Evolutionary conservation across 352 stramenopile species (phyloP).

Genomic region (Aphanomyces invadans): DNA sequence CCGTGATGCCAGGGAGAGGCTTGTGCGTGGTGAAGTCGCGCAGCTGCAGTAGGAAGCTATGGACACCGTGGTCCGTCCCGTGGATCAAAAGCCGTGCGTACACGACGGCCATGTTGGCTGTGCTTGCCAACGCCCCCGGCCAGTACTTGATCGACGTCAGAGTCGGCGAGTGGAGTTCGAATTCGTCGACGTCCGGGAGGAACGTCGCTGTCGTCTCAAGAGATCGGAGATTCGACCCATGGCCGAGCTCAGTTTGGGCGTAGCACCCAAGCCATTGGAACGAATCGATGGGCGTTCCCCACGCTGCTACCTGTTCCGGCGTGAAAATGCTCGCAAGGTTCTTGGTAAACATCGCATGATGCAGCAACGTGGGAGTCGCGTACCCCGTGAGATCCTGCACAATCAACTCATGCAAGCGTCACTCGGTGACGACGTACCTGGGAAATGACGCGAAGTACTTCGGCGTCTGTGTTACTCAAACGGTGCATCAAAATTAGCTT

Average conservation of each 20-base stretch:
- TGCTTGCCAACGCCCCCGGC: constrained; percentile 71
- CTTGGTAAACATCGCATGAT: constrained; percentile 11
- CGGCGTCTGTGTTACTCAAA: constrained; percentile 1
- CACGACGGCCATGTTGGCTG: constrained; percentile 91
- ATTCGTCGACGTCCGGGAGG: constrained; percentile 79
- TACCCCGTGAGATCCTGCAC: constrained; percentile 19
- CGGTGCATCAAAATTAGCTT: constrained; percentile 6
- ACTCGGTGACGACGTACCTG: not conserved
- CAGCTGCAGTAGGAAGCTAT: constrained; percentile 94
- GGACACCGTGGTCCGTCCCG: constrained; percentile 80
- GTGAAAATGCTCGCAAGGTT: constrained; percentile 12
- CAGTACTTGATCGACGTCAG: constrained; percentile 95
- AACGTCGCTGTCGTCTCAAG: constrained; percentile 96
- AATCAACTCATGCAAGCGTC: not conserved
- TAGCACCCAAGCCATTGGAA: constrained; percentile 53
- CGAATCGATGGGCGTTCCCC: not conserved
- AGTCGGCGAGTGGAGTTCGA: constrained; percentile 93
- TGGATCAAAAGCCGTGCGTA: constrained; percentile 88
- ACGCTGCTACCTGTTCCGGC: constrained; percentile 5
- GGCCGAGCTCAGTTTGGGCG: constrained; percentile 88
- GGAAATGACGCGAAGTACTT: constrained; percentile 13
- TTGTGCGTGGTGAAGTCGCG: constrained; percentile 75
- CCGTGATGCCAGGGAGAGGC: constrained; percentile 40
- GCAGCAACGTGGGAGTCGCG: constrained; percentile 12
- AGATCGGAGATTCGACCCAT: constrained; percentile 75